Evolutionary conservation across 2,329 filamentous ascomycete genomes (phyloP), one percentile per base, ranked within the genome.

Genomic region (Chaetomium olivaceum): DNA sequence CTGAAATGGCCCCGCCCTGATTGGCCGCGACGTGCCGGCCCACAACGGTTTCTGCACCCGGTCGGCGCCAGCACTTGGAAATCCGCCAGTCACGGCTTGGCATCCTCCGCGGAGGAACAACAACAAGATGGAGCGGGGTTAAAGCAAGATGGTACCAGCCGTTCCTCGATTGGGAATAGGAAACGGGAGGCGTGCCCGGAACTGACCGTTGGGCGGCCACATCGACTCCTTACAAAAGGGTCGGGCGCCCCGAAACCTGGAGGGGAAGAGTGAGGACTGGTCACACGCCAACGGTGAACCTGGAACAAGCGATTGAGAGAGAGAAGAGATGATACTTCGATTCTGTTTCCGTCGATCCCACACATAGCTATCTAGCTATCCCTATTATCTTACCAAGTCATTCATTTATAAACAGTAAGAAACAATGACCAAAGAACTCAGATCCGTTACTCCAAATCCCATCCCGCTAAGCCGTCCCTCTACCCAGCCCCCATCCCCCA

Each of bases 71-170:
- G n/a, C 48, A 3, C 19, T 50, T 50, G 48, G 23, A 29, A 29
- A n/a, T n/a, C 51, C 23, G 51, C 27, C 25, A 29, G 51, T 31
- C 25, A 29, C 51, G 23, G 51, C 51, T 31, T 29, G 21, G 46
- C 46, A 23, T 23, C 25, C 31, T 61, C 58, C 58, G 58, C 58
- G 48, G 46, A 61, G n/a, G 58, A 59, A 61, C 58, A 25, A 25
- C 46, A 39, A 52, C 46, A 51, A 16, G 27, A 61, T 46, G 46
- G 25, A 52, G 58, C 46, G 58, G 58, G 58, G 58, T 61, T 25
- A 4, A 16, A n/a, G n/a, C 11, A 27, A 39, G 48, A 25, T 52
- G 48, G 3, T 48, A 61, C 46, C 48, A 39, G 46, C 48, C 48
- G 25, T 6, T 12, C 12, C 58, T 61, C 58, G 39, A 61, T 52